A percentile compares a stretch with the other conserved stretches of the same genome.
phyloP scores from a whole-genome alignment of 352 stramenopile species.

The Phytophthora citrophthora region DNA sequence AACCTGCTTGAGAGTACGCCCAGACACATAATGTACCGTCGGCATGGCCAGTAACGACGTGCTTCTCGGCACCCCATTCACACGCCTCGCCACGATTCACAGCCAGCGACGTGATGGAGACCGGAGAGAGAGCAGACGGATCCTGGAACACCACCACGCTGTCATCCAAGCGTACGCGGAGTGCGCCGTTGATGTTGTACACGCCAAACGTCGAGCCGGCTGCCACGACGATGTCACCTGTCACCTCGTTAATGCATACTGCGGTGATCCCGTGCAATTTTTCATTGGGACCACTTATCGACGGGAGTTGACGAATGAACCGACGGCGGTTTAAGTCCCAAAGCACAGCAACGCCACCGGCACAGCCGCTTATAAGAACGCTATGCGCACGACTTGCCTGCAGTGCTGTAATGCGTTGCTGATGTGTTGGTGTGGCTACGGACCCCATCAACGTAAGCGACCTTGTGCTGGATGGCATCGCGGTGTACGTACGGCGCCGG shows the following conservation, averaged over 20 bases:
- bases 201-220: constrained; percentile 58
- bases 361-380: constrained; percentile 68
- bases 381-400: constrained; percentile 70
- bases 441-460: constrained; percentile 55
- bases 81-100: constrained; percentile 58
- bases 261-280: constrained; percentile 31
- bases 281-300: constrained; percentile 6
- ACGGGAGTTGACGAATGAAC: constrained; percentile 55
- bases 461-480: constrained; percentile 33
- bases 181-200: constrained; percentile 69
- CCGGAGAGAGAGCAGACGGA: constrained; percentile 34
- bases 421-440: constrained; percentile 49
- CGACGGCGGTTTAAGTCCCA: constrained; percentile 78
- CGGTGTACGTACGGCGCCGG: constrained; percentile 27
- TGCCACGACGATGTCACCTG: constrained; percentile 65
- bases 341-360: constrained; percentile 56
- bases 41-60: constrained; percentile 65
- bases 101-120: constrained; percentile 50
- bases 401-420: constrained; percentile 49
- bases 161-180: constrained; percentile 57
- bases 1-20: constrained; percentile 57
- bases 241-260: constrained; percentile 73
- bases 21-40: constrained; percentile 72
- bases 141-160: constrained; percentile 58
- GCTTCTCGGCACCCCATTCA: constrained; percentile 70